Base-by-base conservation (phyloP, 2,329 filamentous ascomycete species). In the Aspergillus viridinutans region DNA sequence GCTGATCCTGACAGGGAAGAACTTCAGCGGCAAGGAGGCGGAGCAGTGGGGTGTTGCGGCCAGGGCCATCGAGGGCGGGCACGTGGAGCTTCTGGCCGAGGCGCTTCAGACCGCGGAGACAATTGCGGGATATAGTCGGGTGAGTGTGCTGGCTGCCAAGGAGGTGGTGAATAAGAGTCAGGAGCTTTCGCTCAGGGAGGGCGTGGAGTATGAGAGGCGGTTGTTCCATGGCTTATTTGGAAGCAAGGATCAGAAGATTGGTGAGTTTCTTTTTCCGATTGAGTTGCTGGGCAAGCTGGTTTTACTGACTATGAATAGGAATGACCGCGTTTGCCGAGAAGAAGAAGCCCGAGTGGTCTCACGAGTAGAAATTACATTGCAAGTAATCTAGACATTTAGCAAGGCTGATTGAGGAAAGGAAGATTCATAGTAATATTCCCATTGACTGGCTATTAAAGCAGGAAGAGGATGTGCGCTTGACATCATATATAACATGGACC, bases 121-220 rank as follows among this genome's bases (percentile, higher is more conserved):
- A 53, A 97, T 99, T 77, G 92, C 94, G 0, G 79, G 89, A 1
- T 91, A 94, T 76, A 92, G 90, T 53, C 85, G 83, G 70, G 88
- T 99, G n/a, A 90, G 93, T 1, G 85, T 96, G 57, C 86, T 91
- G 78, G 94, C 90, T 10, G 88, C 85, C 56, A 99, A 99, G 82
- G 94, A 99, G 81, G 93, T 94, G n/a, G 93, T 99, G 55, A 96
- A 97, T 74, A 97, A 97, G 86, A 96, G 92, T 75, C 92, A 97
- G 81, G 94, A 99, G 67, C 77, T 96, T 65, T 82, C 88, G 3
- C 78, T 99, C 58, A 81, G 89, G 65, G 94, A 97, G 69, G 94
- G 94, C 14, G 89, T 99, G 1, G 94, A 99, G 78, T 97, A 86
- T 76, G 94, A 99, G 83, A 83, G 94, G 71, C 85, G 92, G 53